These are phyloP conservation scores for Monilinia polystroma DNA, from an alignment of 2,329 filamentous ascomycete genomes.

Conservation along the genomic window DNA sequence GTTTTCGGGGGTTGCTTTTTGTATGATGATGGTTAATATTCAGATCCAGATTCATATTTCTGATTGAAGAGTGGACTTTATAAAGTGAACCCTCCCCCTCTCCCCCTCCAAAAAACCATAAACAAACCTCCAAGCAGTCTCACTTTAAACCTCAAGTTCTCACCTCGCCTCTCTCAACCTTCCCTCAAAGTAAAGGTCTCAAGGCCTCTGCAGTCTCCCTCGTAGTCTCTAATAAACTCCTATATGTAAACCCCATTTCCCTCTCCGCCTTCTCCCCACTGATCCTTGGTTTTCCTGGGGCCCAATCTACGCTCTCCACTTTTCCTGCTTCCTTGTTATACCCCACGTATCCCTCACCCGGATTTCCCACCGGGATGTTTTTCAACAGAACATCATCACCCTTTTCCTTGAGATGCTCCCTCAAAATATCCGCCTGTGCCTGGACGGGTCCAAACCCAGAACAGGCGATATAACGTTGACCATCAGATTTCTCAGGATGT, in stretches of 20 bases:
- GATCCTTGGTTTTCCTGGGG: slow-evolving; percentile 29
- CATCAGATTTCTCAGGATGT: slow-evolving; percentile 42
- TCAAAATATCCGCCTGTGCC: slow-evolving; percentile 46
- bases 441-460: slow-evolving; percentile 41
- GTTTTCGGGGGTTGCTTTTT: too few relatives aligned
- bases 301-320: slow-evolving; percentile 27
- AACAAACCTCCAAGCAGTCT: too few relatives aligned
- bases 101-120: too few relatives aligned
- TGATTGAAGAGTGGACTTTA: too few relatives aligned
- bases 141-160: background rate
- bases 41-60: too few relatives aligned
- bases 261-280: slow-evolving; percentile 37
- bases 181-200: slow-evolving; percentile 27
- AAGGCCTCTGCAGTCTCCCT: slow-evolving; percentile 43
- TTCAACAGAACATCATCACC: slow-evolving; percentile 26
- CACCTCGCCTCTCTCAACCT: background rate
- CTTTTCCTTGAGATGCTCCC: slow-evolving; percentile 42
- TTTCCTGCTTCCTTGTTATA: slow-evolving; percentile 32
- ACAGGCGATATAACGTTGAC: slow-evolving; percentile 45
- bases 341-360: slow-evolving; percentile 44
- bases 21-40: too few relatives aligned
- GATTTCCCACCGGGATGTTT: slow-evolving; percentile 43
- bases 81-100: too few relatives aligned
- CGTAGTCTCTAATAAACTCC: slow-evolving; percentile 35
- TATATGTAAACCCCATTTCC: slow-evolving; percentile 37